Percentiles rank a stretch among this genome's conserved stretches.
These are phyloP conservation scores for Xerophyta viscosa DNA, from an alignment of 106 monocot species.

Conservation along the genomic window DNA sequence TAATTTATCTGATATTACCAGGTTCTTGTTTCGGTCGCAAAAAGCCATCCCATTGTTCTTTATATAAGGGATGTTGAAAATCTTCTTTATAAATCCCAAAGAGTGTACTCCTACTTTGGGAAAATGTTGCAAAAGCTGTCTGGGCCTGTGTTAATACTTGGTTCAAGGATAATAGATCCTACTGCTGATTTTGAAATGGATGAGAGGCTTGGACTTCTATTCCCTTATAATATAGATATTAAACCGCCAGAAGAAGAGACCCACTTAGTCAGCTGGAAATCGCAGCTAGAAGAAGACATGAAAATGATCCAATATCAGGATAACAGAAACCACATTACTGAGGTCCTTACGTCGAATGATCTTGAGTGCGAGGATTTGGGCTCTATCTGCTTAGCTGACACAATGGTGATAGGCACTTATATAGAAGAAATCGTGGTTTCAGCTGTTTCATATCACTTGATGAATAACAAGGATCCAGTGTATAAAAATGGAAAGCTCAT, in stretches of 20 bases:
- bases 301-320: slow-evolving; percentile 70
- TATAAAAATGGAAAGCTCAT: slow-evolving; percentile 80
- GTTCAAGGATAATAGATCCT: slow-evolving; percentile 44
- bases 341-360: slow-evolving; percentile 74
- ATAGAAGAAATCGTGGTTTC: slow-evolving; percentile 81
- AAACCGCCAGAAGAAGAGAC: slow-evolving; percentile 65
- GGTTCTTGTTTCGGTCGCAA: slow-evolving; percentile 62
- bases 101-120: slow-evolving; percentile 47
- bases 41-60: slow-evolving; percentile 54
- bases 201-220: slow-evolving; percentile 44
- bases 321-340: slow-evolving; percentile 67
- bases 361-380: slow-evolving; percentile 76
- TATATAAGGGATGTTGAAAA: slow-evolving; percentile 74
- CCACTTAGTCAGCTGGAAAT: slow-evolving; percentile 62
- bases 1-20: too few relatives aligned
- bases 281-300: slow-evolving; percentile 78
- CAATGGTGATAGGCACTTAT: slow-evolving; percentile 49
- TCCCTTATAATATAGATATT: slow-evolving; percentile 76
- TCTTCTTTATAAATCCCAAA: slow-evolving; percentile 49
- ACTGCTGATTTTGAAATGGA: slow-evolving; percentile 39
- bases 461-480: slow-evolving; percentile 64
- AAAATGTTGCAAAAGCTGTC: slow-evolving; percentile 54
- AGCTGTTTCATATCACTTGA: slow-evolving; percentile 76
- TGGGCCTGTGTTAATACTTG: slow-evolving; percentile 63
- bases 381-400: slow-evolving; percentile 60